A percentile compares a stretch with the other conserved stretches of the same genome.
Evolutionary conservation across 805 yeast genomes (phyloP).

Genomic region (Wickerhamomyces mucosus): DNA sequence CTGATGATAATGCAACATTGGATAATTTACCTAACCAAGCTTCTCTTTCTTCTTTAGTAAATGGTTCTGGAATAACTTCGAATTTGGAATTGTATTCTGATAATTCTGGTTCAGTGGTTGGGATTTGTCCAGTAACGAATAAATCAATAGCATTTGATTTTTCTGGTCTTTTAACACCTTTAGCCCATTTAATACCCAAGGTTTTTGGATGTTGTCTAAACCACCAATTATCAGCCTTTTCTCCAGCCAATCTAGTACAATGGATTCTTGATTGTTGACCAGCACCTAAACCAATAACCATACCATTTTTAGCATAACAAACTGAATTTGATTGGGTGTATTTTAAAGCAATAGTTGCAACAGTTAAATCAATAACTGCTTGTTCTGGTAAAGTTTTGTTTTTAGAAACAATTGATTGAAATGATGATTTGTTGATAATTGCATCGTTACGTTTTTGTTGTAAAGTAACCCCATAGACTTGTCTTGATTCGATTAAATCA

Average conservation of each 20-base stretch:
- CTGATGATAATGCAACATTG: slow-evolving; percentile 89
- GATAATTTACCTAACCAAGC: slow-evolving; percentile 79
- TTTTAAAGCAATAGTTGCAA: slow-evolving; percentile 94
- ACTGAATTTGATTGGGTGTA: slow-evolving; percentile 98
- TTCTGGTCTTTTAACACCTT: slow-evolving; percentile 97
- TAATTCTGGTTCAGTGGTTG: slow-evolving; percentile 86
- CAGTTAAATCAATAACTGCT: slow-evolving; percentile 88
- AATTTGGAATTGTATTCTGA: slow-evolving; percentile 88
- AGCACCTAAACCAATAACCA: slow-evolving; percentile 98
- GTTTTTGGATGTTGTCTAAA: slow-evolving; percentile 97
- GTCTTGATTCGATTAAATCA: slow-evolving; percentile 74
- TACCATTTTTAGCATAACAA: slow-evolving; percentile 97
- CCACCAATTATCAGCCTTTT: slow-evolving; percentile 99
- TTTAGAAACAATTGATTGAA: slow-evolving; percentile 83
- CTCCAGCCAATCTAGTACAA: slow-evolving; percentile 98
- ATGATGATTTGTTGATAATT: slow-evolving; percentile 79
- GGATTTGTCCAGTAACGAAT: slow-evolving; percentile 85
- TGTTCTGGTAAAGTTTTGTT: slow-evolving; percentile 85
- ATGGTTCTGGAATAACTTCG: slow-evolving; percentile 71
- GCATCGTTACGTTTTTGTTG: slow-evolving; percentile 98
- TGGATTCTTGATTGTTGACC: slow-evolving; percentile 99
- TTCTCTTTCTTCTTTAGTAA: slow-evolving; percentile 71
- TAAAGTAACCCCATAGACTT: slow-evolving; percentile 90
- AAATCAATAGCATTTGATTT: slow-evolving; percentile 97
- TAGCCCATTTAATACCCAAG: slow-evolving; percentile 90